Percentiles rank a stretch among this genome's conserved stretches.
These are phyloP conservation scores for Ophiostoma novo-ulmi DNA, from an alignment of 2,329 filamentous ascomycete genomes.

Conservation along the genomic window DNA sequence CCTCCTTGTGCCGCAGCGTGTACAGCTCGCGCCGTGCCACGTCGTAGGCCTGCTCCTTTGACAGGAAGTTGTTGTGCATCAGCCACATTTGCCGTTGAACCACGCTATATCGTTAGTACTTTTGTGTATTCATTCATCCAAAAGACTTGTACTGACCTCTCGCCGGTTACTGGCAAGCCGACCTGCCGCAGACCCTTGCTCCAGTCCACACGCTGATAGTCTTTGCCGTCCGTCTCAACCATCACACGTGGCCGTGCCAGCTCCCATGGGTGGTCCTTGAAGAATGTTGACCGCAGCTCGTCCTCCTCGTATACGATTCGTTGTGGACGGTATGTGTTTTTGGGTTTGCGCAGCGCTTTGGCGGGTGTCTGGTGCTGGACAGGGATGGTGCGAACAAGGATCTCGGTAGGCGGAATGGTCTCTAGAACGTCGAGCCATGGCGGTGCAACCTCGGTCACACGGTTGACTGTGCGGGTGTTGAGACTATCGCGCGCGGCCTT, in stretches of 20 bases:
- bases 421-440: constrained; percentile 50
- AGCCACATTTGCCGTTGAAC: constrained; percentile 88
- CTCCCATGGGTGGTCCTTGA: constrained; percentile 94
- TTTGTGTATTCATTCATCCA: neutral
- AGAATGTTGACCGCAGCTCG: constrained; percentile 72
- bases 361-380: constrained; percentile 41
- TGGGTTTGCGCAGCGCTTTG: constrained; percentile 57
- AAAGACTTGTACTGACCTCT: constrained; percentile 55
- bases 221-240: constrained; percentile 79
- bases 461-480: constrained; percentile 33
- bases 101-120: constrained; percentile 54
- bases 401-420: constrained; percentile 54
- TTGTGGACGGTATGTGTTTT: constrained; percentile 74
- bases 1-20: constrained; percentile 70
- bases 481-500: constrained; percentile 39
- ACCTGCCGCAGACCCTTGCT: constrained; percentile 66
- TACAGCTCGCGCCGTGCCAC: constrained; percentile 87
- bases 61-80: constrained; percentile 60
- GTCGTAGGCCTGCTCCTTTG: constrained; percentile 72
- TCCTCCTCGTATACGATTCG: constrained; percentile 79
- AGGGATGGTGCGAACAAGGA: constrained; percentile 50
- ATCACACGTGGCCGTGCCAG: constrained; percentile 81
- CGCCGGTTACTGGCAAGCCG: constrained; percentile 72
- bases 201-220: constrained; percentile 74
- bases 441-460: constrained; percentile 34